Evolutionary conservation across 768 basidiomycete species (phyloP).

Genomic region (Pisolithus albus): DNA sequence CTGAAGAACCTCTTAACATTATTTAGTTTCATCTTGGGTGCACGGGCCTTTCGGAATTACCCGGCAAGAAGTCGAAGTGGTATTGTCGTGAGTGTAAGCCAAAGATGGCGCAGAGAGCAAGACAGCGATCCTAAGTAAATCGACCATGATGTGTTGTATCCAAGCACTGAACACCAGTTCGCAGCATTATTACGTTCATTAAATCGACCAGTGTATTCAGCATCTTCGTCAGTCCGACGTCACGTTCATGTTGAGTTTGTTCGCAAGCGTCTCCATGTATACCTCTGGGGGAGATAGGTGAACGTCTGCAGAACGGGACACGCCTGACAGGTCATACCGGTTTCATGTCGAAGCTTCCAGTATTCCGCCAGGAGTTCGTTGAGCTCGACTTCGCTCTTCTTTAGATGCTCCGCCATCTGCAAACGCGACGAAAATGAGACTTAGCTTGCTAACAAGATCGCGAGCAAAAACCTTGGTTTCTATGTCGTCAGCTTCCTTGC

Average conservation of each 20-base stretch:
- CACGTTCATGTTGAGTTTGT: slow-evolving; percentile 63
- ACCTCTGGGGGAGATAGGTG: slow-evolving; percentile 43
- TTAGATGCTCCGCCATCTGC: slow-evolving; percentile 75
- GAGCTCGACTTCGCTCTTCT: slow-evolving; percentile 69
- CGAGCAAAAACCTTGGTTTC: slow-evolving; percentile 48
- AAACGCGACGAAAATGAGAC: background rate
- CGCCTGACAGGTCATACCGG: slow-evolving; percentile 40
- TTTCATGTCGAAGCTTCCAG: slow-evolving; percentile 70
- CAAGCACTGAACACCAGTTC: too few relatives aligned
- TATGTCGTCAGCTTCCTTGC: slow-evolving; percentile 59
- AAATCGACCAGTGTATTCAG: slow-evolving; percentile 1
- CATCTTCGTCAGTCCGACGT: slow-evolving; percentile 14
- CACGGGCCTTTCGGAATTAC: slow-evolving; percentile 51
- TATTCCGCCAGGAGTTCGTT: slow-evolving; percentile 78
- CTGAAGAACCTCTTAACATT: background rate
- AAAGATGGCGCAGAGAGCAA: slow-evolving; percentile 31
- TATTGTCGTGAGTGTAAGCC: slow-evolving; percentile 59
- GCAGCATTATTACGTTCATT: slow-evolving; percentile 5
- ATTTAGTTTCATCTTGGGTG: slow-evolving; percentile 71
- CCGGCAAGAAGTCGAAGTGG: slow-evolving; percentile 56
- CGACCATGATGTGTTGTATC: too few relatives aligned
- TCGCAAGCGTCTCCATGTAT: slow-evolving; percentile 82
- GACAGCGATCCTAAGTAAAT: slow-evolving; percentile 18
- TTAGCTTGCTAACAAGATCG: background rate
- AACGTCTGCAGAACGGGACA: background rate